phyloP scores from a whole-genome alignment of 2,329 filamentous ascomycete species.

The Sporothrix pallida region DNA sequence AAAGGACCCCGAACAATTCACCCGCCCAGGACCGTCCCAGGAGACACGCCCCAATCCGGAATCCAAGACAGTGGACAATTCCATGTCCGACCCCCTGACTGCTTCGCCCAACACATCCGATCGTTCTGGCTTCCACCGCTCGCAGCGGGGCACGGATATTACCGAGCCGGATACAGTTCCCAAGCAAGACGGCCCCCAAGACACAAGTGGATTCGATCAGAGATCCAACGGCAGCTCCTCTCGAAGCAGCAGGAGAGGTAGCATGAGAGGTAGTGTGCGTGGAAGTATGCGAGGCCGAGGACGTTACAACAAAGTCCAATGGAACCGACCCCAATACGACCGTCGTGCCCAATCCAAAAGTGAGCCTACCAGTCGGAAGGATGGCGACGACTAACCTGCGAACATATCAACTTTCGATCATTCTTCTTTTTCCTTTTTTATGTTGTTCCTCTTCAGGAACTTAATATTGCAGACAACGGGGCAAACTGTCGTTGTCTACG shows the following conservation, averaged over 20 bases:
- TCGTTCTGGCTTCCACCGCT: constrained; percentile 25
- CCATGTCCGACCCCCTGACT: background rate
- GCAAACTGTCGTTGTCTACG: background rate
- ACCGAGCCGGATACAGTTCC: constrained; percentile 30
- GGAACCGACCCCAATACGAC: constrained; percentile 46
- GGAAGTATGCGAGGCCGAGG: constrained; percentile 28
- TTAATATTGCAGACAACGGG: background rate
- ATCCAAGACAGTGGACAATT: constrained; percentile 24
- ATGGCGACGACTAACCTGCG: background rate
- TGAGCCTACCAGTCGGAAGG: constrained; percentile 42
- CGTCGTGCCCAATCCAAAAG: constrained; percentile 56
- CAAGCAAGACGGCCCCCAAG: background rate
- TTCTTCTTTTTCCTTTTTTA: background rate
- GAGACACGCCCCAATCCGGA: constrained; percentile 25
- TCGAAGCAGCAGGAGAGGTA: constrained; percentile 6
- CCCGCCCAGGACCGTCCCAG: background rate
- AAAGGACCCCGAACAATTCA: background rate
- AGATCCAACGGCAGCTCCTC: background rate
- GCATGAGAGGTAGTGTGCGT: constrained; percentile 27
- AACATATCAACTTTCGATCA: background rate
- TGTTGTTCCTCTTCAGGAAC: background rate
- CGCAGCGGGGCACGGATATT: constrained; percentile 34
- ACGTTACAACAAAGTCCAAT: constrained; percentile 35
- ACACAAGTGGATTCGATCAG: background rate
- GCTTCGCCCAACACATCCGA: constrained; percentile 5